Conservation (phyloP, 108 stramenopile genomes). For the Thalassiosira profunda region DNA sequence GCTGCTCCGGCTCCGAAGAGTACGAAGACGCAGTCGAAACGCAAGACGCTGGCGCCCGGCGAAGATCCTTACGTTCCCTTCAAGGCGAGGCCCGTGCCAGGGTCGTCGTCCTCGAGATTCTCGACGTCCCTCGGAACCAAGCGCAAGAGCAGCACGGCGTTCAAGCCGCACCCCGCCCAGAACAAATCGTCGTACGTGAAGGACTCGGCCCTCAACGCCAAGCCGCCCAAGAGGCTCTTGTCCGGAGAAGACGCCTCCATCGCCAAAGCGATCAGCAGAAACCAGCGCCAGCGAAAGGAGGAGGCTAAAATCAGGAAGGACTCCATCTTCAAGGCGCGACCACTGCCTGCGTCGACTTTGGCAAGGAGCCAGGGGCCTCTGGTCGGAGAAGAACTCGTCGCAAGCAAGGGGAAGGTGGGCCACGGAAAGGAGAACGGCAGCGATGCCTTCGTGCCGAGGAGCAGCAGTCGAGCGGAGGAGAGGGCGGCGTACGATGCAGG, state of each 20-base stretch:
- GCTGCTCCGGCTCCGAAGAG: not conserved
- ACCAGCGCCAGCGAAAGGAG: constrained; percentile 21
- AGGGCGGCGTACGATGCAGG: constrained; percentile 26
- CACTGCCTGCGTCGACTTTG: constrained; percentile 27
- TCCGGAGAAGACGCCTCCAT: constrained; percentile 41
- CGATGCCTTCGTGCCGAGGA: constrained; percentile 11
- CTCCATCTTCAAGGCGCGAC: constrained; percentile 39
- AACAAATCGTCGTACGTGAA: constrained; percentile 16
- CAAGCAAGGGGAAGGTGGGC: not conserved
- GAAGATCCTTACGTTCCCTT: constrained; percentile 20
- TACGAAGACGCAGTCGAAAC: not conserved
- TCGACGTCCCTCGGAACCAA: constrained; percentile 24
- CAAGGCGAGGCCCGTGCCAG: constrained; percentile 1
- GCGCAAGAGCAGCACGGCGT: constrained; percentile 14
- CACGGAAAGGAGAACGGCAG: constrained; percentile 16
- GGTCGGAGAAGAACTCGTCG: not conserved
- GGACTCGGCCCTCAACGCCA: constrained; percentile 20
- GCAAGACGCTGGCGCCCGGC: constrained; percentile 7
- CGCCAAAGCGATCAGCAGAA: constrained; percentile 29
- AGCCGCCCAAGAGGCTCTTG: constrained; percentile 34
- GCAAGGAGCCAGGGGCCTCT: not conserved
- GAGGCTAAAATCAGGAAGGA: constrained; percentile 24
- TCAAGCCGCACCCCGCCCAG: constrained; percentile 21
- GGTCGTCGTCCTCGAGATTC: not conserved
- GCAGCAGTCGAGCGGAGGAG: constrained; percentile 24